These are phyloP conservation scores for Aphanomyces stellatus DNA, from an alignment of 352 stramenopile species.

Conservation along the genomic window DNA sequence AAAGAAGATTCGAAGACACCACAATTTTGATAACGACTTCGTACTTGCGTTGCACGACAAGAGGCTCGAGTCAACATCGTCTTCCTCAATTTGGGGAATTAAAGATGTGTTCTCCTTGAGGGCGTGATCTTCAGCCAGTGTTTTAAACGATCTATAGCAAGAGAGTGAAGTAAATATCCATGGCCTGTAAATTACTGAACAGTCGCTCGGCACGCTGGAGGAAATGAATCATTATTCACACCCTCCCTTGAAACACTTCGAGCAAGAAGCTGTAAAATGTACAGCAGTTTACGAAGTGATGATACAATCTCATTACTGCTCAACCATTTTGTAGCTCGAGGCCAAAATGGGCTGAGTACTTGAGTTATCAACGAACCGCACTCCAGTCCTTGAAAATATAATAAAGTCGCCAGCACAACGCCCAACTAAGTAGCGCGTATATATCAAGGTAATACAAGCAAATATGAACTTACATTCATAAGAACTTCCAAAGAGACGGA, in stretches of 20 bases:
- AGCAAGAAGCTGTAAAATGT: neutral
- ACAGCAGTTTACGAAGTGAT: too few relatives aligned
- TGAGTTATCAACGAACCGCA: neutral
- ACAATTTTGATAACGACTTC: neutral
- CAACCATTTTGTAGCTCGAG: too few relatives aligned
- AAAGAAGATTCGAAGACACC: constrained; percentile 12
- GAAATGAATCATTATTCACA: neutral
- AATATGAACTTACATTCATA: neutral
- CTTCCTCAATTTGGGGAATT: neutral
- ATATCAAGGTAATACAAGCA: neutral
- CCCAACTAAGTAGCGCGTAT: neutral
- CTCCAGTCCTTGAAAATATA: neutral
- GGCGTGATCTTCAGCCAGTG: neutral
- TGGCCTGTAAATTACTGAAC: neutral
- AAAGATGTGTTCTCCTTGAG: neutral
- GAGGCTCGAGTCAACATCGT: neutral
- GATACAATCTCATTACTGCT: too few relatives aligned
- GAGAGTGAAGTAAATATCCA: neutral
- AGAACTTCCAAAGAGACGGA: neutral
- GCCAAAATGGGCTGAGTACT: neutral
- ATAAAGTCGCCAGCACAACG: neutral
- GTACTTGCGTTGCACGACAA: neutral
- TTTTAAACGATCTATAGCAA: neutral
- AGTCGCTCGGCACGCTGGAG: constrained; percentile 1
- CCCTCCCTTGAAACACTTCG: neutral